Conservation (phyloP, 768 basidiomycete species). For the Kwoniella europaea region DNA sequence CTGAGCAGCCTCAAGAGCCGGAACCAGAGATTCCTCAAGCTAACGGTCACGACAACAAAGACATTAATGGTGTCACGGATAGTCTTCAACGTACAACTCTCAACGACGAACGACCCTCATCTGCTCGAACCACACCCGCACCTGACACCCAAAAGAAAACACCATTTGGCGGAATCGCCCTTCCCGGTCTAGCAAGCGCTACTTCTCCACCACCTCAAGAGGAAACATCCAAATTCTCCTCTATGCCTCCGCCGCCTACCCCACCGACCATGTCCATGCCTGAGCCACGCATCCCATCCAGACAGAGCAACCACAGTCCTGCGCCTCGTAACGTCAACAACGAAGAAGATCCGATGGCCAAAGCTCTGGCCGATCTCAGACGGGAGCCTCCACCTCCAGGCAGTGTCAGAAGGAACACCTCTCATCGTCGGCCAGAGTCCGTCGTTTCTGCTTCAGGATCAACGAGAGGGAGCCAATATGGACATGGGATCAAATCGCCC, state of each 20-base stretch:
- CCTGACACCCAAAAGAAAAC: conserved; percentile 23
- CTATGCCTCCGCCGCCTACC: conserved; percentile 46
- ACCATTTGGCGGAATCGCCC: conserved; percentile 52
- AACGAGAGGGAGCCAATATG: conserved; percentile 33
- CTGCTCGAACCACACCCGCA: conserved; percentile 5
- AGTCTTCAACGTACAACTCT: conserved; percentile 27
- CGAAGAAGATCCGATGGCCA: conserved; percentile 60
- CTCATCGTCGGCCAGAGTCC: conserved; percentile 54
- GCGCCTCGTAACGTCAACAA: conserved; percentile 46
- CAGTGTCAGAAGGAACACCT: conserved; percentile 49
- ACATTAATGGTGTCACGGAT: conserved; percentile 27
- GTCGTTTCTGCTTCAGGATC: conserved; percentile 36
- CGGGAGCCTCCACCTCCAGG: conserved; percentile 55
- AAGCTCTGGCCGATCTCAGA: conserved; percentile 58
- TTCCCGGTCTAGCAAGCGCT: conserved; percentile 50
- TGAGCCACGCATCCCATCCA: conserved; percentile 45
- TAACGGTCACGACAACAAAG: conserved; percentile 12
- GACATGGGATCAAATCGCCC: conserved; percentile 35
- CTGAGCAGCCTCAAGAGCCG: background rate
- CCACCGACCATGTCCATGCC: conserved; percentile 49
- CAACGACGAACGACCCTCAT: conserved; percentile 21
- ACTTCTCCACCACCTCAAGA: conserved; percentile 25
- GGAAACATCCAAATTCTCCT: conserved; percentile 19
- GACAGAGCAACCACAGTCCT: conserved; percentile 34
- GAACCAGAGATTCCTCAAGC: conserved; percentile 8